Percentiles rank a stretch among this genome's conserved stretches.
These are phyloP conservation scores for Phytophthora citricola DNA, from an alignment of 352 stramenopile genomes.

Conservation along the genomic window DNA sequence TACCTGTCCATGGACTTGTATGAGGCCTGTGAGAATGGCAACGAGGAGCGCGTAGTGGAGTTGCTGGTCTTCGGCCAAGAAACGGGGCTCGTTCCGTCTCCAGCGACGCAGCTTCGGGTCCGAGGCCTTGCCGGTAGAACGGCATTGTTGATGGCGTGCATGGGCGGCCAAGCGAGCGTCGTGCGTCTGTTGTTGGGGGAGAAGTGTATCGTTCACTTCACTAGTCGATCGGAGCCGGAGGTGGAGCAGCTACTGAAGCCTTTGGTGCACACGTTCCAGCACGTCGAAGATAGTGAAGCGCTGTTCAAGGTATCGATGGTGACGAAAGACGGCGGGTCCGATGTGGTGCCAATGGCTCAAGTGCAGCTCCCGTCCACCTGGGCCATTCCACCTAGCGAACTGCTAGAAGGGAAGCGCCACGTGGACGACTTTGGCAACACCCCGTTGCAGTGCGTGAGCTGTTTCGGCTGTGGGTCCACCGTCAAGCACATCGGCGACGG, in stretches of 20 bases:
- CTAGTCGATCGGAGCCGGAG: conserved; percentile 53
- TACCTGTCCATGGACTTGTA: conserved; percentile 69
- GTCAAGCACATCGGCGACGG: conserved; percentile 69
- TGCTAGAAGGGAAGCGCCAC: conserved; percentile 56
- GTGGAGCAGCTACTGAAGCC: conserved; percentile 51
- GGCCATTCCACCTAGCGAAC: conserved; percentile 46
- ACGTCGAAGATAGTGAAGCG: background rate
- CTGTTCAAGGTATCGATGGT: conserved; percentile 59
- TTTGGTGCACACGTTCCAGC: conserved; percentile 28
- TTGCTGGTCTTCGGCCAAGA: conserved; percentile 58
- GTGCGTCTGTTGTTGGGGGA: conserved; percentile 74
- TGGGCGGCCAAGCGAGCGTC: conserved; percentile 68
- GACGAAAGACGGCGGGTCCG: conserved; percentile 43
- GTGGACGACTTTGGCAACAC: conserved; percentile 86
- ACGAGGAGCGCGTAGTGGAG: conserved; percentile 84
- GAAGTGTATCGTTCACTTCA: conserved; percentile 69
- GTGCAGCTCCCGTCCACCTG: conserved; percentile 56
- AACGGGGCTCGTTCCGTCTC: conserved; percentile 3
- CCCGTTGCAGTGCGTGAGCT: conserved; percentile 76
- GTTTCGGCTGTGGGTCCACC: conserved; percentile 75
- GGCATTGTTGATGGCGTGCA: conserved; percentile 68
- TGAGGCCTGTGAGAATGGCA: conserved; percentile 84
- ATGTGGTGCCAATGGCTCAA: conserved; percentile 51
- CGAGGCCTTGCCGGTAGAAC: conserved; percentile 66
- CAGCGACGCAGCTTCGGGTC: conserved; percentile 21